Evolutionary conservation across 345 rosid genomes (phyloP), one percentile per base, ranked within the genome.

Genomic region (Aquilaria sinensis): DNA sequence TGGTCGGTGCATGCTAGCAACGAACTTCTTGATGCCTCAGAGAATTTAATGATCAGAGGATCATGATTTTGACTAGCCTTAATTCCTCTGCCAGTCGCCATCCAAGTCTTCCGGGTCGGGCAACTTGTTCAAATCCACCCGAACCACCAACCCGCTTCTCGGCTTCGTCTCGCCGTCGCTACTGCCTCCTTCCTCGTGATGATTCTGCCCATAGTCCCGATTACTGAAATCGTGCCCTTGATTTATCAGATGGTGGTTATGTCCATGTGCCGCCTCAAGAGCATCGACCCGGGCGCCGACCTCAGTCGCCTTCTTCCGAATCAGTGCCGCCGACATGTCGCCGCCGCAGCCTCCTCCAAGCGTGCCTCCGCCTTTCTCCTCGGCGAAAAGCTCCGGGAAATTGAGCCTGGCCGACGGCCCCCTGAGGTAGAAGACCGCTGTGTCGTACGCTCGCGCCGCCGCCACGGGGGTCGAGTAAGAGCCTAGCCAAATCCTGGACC

Each of bases 391-490:
- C 68, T 88, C 99, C 1, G 99, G 99, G 67, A 95, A 95, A 67
- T 95, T 95, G 6, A 95, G 75, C 81, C 96, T 82, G 30, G 97
- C 99, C 1, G 99, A 80, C 0, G 97, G 99, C 0, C 99, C 99
- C 56, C 99, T 73, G 12, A 95, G 79, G 69, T 87, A 86, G 57
- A 82, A 90, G 7, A 95, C 99, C 8, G 97, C 97, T 53, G 96
- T 94, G 79, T 94, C 99, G 62, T 94, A 94, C 61, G 99, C 99
- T 14, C 99, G 54, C 0, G 99, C 99, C 55, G 99, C 99, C 29
- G 99, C 99, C 2, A 90, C 83, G 0, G 99, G 96, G 0, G 96
- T 86, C 0, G 99, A 86, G 74, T 94, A 94, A 5, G 99, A 94
- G 41, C 99, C 99, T 0, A 94, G 86, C 99, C 99, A 94, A 68